These are phyloP conservation scores for Nevesoporus exiguus DNA, from an alignment of 768 basidiomycete species.

Conservation along the genomic window DNA sequence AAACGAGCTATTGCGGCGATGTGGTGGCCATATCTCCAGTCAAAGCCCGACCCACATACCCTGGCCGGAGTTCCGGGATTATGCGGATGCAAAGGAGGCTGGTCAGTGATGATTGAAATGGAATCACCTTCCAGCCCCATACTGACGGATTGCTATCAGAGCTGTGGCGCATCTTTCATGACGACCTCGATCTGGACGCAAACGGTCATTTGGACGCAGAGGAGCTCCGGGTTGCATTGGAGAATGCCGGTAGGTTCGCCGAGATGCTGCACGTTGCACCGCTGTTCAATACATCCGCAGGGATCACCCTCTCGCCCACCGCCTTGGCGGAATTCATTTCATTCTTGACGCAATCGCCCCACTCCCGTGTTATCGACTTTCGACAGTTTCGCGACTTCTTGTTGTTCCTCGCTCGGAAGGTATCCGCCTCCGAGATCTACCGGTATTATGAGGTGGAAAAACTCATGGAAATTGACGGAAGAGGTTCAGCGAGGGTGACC, in stretches of 20 bases:
- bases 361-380: constrained; percentile 72
- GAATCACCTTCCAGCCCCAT: constrained; percentile 11
- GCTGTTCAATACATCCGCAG: constrained; percentile 38
- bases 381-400: constrained; percentile 88
- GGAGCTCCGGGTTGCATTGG: constrained; percentile 60
- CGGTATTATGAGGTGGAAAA: constrained; percentile 70
- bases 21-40: constrained; percentile 42
- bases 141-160: constrained; percentile 44
- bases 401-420: constrained; percentile 77
- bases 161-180: constrained; percentile 87
- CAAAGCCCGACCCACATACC: constrained; percentile 46
- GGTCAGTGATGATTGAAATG: constrained; percentile 45
- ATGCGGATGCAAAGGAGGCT: constrained; percentile 76
- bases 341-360: constrained; percentile 67
- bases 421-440: constrained; percentile 82
- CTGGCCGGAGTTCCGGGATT: constrained; percentile 72
- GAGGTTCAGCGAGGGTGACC: constrained; percentile 75
- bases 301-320: constrained; percentile 63
- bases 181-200: constrained; percentile 86
- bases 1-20: constrained; percentile 63
- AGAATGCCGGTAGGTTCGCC: constrained; percentile 58
- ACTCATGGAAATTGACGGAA: constrained; percentile 69
- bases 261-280: constrained; percentile 20
- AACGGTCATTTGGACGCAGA: constrained; percentile 76
- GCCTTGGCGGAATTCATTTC: constrained; percentile 82